Evolutionary conservation across 73 alveolate species (phyloP), one percentile per base, ranked within the genome.

Genomic region (Blepharisma japonicum): DNA sequence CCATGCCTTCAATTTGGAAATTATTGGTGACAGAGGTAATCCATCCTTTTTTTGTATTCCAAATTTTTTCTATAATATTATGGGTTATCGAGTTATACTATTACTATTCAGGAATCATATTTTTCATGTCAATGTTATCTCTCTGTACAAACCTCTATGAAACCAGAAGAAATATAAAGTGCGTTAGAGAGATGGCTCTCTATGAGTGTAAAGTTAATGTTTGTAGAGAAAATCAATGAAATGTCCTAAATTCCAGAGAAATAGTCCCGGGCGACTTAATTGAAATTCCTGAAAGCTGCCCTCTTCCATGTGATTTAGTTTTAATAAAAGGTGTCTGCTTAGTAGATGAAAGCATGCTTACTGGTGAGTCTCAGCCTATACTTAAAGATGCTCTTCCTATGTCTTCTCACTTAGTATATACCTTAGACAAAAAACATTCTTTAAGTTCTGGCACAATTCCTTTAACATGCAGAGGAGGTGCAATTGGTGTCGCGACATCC

Each of bases 341-440:
- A 46, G 88, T 94, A 77, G 95, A 95, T 81, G 99, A 95, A 81
- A 71, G 95, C 68, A 94, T 95, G 98, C 90, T 95, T 5, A 95
- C 99, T 8, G 99, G 99, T 55, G 99, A 95, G 81, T 85, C 96
- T 49, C 87, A 94, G 20, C 99, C 99, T 6, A 90, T 90, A 18
- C 81, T 93, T 46, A 95, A 95, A 81, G 70, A 80, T 48, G 86
- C 90, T 55, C 83, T 95, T 20, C 98, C 97, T 1, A 45, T n/a
- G 25, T 7, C 46, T 32, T 32, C 42, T 45, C n/a, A 70, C 42
- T 38, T 7, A n/a, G 27, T 70, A 11, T 70, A 70, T 5, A 39
- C 18, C 2, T 7, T 14, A 38, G 80, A 70, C 27, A 70, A 47
- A 45, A 11, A 18, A 18, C 5, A 70, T 45, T 14, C 80, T 70